Percentiles rank a stretch among this genome's conserved stretches.
phyloP scores from a whole-genome alignment of 805 yeast species.

The Metschnikowia kunwiensis region DNA sequence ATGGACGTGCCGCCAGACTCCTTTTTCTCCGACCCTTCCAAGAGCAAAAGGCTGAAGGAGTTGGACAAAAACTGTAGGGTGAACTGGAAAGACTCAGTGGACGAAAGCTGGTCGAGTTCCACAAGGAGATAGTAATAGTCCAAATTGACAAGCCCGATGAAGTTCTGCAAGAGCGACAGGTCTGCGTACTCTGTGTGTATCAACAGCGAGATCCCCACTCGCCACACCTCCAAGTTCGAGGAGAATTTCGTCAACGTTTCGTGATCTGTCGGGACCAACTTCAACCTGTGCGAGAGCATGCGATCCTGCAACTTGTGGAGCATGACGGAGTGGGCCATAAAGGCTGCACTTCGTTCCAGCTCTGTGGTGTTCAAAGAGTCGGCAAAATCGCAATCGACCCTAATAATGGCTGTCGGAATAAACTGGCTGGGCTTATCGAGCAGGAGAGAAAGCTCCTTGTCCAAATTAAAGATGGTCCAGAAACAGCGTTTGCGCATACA shows the following conservation, averaged over 20 bases:
- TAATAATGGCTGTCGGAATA: slow-evolving; percentile 25
- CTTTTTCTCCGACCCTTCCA: slow-evolving; percentile 17
- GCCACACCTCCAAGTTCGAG: slow-evolving; percentile 37
- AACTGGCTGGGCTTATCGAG: slow-evolving; percentile 35
- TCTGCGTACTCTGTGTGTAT: slow-evolving; percentile 28
- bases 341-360: slow-evolving; percentile 17
- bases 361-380: slow-evolving; percentile 23
- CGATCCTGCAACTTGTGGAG: slow-evolving; percentile 26
- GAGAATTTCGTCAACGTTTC: slow-evolving; percentile 22
- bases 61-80: slow-evolving; percentile 41
- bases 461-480: slow-evolving; percentile 39
- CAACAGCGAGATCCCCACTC: slow-evolving; percentile 27
- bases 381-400: slow-evolving; percentile 16
- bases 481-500: slow-evolving; percentile 23
- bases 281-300: slow-evolving; percentile 21
- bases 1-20: slow-evolving; percentile 17
- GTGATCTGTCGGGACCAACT: slow-evolving; percentile 7
- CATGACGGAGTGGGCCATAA: slow-evolving; percentile 24
- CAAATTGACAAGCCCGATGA: slow-evolving; percentile 33
- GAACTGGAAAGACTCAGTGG: slow-evolving; percentile 39
- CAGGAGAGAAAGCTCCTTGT: slow-evolving; percentile 37
- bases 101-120: slow-evolving; percentile 40
- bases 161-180: slow-evolving; percentile 30
- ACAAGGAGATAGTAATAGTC: slow-evolving; percentile 39
- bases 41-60: slow-evolving; percentile 35